Evolutionary conservation across 2,329 filamentous ascomycete genomes (phyloP), one percentile per base, ranked within the genome.

Genomic region (Penicillium sp.): DNA sequence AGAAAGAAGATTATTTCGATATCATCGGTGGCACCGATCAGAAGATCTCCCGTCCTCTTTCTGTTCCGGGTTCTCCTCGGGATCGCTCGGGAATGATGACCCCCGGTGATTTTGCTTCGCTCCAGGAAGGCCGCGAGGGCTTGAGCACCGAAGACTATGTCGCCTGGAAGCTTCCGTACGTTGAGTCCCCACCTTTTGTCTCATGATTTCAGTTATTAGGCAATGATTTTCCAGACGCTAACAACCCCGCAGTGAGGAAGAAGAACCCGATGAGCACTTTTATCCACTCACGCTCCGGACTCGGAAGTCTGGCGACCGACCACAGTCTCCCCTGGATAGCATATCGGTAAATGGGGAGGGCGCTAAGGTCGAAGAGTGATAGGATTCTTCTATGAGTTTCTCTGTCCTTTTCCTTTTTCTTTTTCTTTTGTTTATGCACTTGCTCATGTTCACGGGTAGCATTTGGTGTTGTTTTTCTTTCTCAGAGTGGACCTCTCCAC

Each of bases 11-110:
- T 57, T 91, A 92, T 69, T 90, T 90, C 61, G 90, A 95, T 72
- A 95, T 93, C 77, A 96, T 98, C 70, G 91, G 92, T 52, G 90
- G 91, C 35, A 90, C 91, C 4, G 93, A 97, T 68, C 89, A 93
- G 72, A 99, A 98, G 87, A 93, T 99, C 71, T 93, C 92, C 11
- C 85, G 95, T 49, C 95, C 95, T 8, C 87, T 98, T 76, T 97
- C 92, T 3, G 92, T 96, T 50, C 95, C 95, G 2, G 95, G 95
- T 9, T 96, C 92, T 19, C 95, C 95, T 10, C 85, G 93, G 60
- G 93, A 96, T 72, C 86, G 92, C 33, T 89, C 89, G 44, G 95
- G 95, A 53, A 96, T 97, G 92, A 98, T 99, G 95, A 99, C 95
- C 1, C 95, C 95, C 8, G 95, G 95, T 47, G 95, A 99, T 76